Evolutionary conservation across 345 rosid genomes (phyloP).

Genomic region (Gossypium arboreum): DNA sequence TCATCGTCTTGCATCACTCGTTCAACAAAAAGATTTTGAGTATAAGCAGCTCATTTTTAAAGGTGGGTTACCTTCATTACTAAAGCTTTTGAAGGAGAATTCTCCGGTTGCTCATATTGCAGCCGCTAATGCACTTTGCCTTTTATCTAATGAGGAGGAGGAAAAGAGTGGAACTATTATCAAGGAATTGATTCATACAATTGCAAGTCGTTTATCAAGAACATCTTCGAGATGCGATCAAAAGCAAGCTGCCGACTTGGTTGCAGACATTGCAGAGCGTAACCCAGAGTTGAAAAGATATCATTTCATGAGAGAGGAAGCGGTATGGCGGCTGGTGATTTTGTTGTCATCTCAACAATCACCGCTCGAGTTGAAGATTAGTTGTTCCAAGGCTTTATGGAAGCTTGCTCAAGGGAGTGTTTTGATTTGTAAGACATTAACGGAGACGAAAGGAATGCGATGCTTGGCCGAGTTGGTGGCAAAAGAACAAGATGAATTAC

Average conservation of each 20-base stretch:
- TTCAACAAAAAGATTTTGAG: conserved; percentile 40
- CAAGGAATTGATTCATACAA: neutral
- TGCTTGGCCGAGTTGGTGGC: conserved; percentile 71
- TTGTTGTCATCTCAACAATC: conserved; percentile 47
- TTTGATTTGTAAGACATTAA: conserved; percentile 53
- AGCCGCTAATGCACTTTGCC: conserved; percentile 36
- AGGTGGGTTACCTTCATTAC: conserved; percentile 57
- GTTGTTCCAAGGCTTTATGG: conserved; percentile 69
- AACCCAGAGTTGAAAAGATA: neutral
- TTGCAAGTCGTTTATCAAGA: conserved; percentile 45
- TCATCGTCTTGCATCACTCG: neutral
- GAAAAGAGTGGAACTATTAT: too few relatives aligned
- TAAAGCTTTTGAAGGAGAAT: conserved; percentile 55
- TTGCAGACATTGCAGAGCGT: conserved; percentile 54
- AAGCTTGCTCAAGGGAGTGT: conserved; percentile 66
- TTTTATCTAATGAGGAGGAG: conserved; percentile 40
- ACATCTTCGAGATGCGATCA: conserved; percentile 61
- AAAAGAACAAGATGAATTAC: conserved; percentile 50
- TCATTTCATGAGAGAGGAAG: conserved; percentile 57
- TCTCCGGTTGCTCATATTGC: conserved; percentile 59
- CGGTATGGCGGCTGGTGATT: conserved; percentile 63
- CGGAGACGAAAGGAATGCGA: conserved; percentile 83
- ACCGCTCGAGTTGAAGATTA: conserved; percentile 37
- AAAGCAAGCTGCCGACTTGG: conserved; percentile 53
- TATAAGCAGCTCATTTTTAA: conserved; percentile 68